Conservation (phyloP, 2,329 filamentous ascomycete genomes). For the Teratosphaeria pseudoeucalypti region DNA sequence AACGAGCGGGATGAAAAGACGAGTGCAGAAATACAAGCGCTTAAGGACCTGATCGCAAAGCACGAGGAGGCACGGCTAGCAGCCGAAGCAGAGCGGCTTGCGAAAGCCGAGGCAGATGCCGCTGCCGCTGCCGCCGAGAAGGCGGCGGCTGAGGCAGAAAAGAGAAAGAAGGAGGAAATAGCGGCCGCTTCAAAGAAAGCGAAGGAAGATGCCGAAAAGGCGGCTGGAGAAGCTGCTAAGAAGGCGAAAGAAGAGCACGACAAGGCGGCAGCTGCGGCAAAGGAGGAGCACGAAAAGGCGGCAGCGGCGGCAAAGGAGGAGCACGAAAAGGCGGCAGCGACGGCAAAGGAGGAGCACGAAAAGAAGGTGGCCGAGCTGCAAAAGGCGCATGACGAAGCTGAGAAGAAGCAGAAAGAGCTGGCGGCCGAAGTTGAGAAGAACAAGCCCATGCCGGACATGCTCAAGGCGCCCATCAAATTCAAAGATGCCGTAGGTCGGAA, state of each 20-base stretch:
- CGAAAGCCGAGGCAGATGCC: constrained; percentile 22
- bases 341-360: constrained; percentile 32
- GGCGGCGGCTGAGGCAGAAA: constrained; percentile 38
- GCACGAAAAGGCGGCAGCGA: constrained; percentile 41
- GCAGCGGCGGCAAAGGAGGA: constrained; percentile 25
- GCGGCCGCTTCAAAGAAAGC: constrained; percentile 36
- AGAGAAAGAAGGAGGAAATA: constrained; percentile 1
- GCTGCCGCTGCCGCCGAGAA: constrained; percentile 20
- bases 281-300: constrained; percentile 30
- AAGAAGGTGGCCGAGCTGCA: constrained; percentile 47
- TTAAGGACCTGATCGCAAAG: constrained; percentile 32
- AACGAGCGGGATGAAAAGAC: constrained; percentile 11
- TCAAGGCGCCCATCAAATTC: constrained; percentile 70
- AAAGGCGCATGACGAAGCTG: constrained; percentile 40
- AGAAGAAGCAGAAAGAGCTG: constrained; percentile 38
- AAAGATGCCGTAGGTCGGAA: constrained; percentile 87
- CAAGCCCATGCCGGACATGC: constrained; percentile 41
- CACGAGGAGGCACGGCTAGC: constrained; percentile 32
- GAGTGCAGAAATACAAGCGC: constrained; percentile 18
- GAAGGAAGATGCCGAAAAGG: constrained; percentile 33
- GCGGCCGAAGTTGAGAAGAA: constrained; percentile 39
- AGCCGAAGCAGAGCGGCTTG: constrained; percentile 23
- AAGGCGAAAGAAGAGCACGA: constrained; percentile 37
- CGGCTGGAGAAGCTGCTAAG: constrained; percentile 22
- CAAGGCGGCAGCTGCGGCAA: constrained; percentile 32